phyloP scores from a whole-genome alignment of 345 rosid species.

The Gossypium stocksii region DNA sequence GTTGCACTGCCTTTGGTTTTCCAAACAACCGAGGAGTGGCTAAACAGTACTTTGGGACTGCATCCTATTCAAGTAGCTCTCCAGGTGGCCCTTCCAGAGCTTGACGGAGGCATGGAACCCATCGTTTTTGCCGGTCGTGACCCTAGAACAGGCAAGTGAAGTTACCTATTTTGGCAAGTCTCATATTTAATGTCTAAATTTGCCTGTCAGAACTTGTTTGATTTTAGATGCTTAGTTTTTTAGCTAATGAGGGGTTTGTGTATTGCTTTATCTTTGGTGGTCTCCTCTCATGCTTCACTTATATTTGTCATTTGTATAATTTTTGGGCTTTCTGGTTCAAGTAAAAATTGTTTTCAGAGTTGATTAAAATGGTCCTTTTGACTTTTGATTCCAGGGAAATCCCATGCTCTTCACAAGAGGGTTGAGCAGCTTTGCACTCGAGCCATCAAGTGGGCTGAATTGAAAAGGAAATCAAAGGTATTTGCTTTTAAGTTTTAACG shows the following conservation, averaged over 20 bases:
- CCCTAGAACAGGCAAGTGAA: slow-evolving; percentile 77
- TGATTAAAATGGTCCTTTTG: slow-evolving; percentile 11
- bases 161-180: not conserved
- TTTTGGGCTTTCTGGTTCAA: not conserved
- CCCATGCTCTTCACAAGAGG: slow-evolving; percentile 99
- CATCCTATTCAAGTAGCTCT: slow-evolving; percentile 99
- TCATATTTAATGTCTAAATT: not conserved
- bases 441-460: slow-evolving; percentile 90
- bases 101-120: slow-evolving; percentile 98
- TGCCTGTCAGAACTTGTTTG: not conserved
- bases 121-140: slow-evolving; percentile 97
- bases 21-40: slow-evolving; percentile 98
- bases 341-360: not conserved
- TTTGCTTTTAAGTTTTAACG: slow-evolving; percentile 2
- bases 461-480: slow-evolving; percentile 92
- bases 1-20: slow-evolving; percentile 95
- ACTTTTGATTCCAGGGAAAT: slow-evolving; percentile 62
- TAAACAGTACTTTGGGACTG: slow-evolving; percentile 85
- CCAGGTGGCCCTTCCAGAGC: slow-evolving; percentile 97
- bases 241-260: not conserved
- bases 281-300: not conserved
- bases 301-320: not conserved
- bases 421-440: slow-evolving; percentile 97
- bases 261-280: slow-evolving; percentile 2
- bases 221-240: not conserved